These are phyloP conservation scores for Candida pseudofarinosa DNA, from an alignment of 805 yeast species.

Conservation along the genomic window DNA sequence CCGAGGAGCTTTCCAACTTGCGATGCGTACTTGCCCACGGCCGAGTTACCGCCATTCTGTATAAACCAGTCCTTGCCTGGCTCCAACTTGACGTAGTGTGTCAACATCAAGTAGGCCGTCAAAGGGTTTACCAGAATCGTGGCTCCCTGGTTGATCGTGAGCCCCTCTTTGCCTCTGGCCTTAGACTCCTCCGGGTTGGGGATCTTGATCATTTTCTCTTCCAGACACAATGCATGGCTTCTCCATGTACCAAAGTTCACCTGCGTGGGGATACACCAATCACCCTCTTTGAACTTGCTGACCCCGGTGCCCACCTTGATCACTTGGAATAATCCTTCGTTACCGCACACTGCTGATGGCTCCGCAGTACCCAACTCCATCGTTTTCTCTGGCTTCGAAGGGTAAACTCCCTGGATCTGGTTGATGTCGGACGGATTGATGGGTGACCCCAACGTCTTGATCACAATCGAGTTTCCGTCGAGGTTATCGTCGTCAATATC, in stretches of 20 bases:
- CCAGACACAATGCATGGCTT: slow-evolving; percentile 49
- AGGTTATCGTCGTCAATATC: slow-evolving; percentile 46
- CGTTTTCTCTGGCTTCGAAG: slow-evolving; percentile 46
- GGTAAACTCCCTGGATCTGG: slow-evolving; percentile 45
- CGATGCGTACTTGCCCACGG: slow-evolving; percentile 87
- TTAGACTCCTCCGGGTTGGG: slow-evolving; percentile 50
- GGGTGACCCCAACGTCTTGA: slow-evolving; percentile 38
- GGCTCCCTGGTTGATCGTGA: slow-evolving; percentile 62
- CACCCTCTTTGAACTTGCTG: slow-evolving; percentile 54
- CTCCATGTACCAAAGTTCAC: slow-evolving; percentile 95
- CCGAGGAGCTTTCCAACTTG: slow-evolving; percentile 82
- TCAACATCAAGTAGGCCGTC: slow-evolving; percentile 86
- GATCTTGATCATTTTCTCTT: slow-evolving; percentile 53
- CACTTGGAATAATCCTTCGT: slow-evolving; percentile 90
- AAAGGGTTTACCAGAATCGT: slow-evolving; percentile 90
- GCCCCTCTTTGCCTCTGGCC: slow-evolving; percentile 28
- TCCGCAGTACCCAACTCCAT: slow-evolving; percentile 51
- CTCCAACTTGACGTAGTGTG: slow-evolving; percentile 55
- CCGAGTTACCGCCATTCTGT: slow-evolving; percentile 95
- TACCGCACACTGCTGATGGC: slow-evolving; percentile 85
- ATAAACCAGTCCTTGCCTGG: slow-evolving; percentile 82
- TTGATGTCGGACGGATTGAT: slow-evolving; percentile 44
- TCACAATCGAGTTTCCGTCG: slow-evolving; percentile 27
- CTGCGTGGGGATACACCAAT: slow-evolving; percentile 78
- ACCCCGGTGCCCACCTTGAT: slow-evolving; percentile 62